Conservation (phyloP, 257 asterid species). For the Solanum chmielewskii region DNA sequence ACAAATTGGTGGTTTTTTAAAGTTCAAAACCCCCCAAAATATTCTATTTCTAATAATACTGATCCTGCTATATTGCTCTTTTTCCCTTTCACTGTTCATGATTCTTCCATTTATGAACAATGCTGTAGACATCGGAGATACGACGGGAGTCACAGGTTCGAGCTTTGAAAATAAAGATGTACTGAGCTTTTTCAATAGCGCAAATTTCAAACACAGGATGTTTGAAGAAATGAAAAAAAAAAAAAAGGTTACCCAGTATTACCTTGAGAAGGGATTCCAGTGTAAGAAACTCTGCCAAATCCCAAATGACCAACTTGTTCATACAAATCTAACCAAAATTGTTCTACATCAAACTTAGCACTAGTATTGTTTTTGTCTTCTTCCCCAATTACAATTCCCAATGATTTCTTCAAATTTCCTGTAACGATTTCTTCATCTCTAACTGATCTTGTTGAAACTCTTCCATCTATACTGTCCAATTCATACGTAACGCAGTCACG, state of each 20-base stretch:
- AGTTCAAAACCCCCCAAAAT: neutral
- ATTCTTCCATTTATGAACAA: neutral
- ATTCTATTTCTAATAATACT: neutral
- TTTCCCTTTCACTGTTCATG: neutral
- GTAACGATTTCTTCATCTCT: slow-evolving; percentile 8
- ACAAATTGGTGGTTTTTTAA: neutral
- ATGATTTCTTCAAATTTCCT: neutral
- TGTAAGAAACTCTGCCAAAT: slow-evolving; percentile 89
- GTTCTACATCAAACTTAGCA: slow-evolving; percentile 45
- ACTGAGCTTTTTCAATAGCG: neutral
- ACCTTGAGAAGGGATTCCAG: slow-evolving; percentile 31
- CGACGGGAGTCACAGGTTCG: neutral
- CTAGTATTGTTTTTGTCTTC: slow-evolving; percentile 16
- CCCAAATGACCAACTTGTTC: slow-evolving; percentile 62
- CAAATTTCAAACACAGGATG: neutral
- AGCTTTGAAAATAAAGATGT: neutral
- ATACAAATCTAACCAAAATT: slow-evolving; percentile 51
- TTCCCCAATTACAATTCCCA: slow-evolving; percentile 13
- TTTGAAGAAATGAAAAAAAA: neutral
- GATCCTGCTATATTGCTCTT: neutral
- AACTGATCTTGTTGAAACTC: neutral
- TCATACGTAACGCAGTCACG: slow-evolving; percentile 18
- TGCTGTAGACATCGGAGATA: neutral
- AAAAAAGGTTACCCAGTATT: neutral
- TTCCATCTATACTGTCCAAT: slow-evolving; percentile 14